A percentile compares a stretch with the other conserved stretches of the same genome.
Conservation (phyloP, 169 alveolate genomes). For the Plasmodium inui region DNA sequence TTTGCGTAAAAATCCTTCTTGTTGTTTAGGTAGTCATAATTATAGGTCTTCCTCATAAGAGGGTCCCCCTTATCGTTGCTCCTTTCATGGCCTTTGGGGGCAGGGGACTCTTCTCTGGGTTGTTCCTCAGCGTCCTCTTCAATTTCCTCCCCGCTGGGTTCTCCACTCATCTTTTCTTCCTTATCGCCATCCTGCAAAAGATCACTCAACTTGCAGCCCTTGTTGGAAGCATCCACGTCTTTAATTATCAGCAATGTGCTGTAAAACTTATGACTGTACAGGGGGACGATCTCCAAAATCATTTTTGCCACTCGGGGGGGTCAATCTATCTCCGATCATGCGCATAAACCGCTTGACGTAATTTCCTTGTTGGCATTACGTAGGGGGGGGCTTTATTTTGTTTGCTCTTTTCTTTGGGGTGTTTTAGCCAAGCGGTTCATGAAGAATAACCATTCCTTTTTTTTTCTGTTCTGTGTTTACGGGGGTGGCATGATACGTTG, state of each 20-base stretch:
- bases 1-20: constrained; percentile 59
- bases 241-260: constrained; percentile 71
- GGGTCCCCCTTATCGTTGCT: neutral
- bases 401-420: neutral
- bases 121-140: neutral
- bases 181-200: neutral
- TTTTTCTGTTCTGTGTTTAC: neutral
- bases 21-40: constrained; percentile 68
- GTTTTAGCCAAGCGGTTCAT: neutral
- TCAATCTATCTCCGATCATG: neutral
- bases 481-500: neutral
- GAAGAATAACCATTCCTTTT: neutral
- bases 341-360: neutral
- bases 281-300: constrained; percentile 69
- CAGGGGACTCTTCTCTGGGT: neutral
- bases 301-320: constrained; percentile 3
- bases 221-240: constrained; percentile 12
- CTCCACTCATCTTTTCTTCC: neutral
- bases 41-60: constrained; percentile 24
- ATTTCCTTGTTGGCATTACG: neutral
- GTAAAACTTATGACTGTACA: constrained; percentile 58
- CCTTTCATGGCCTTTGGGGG: neutral
- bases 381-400: neutral
- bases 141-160: neutral
- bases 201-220: neutral